These are phyloP conservation scores for Mimosa bimucronata DNA, from an alignment of 306 rosid species.

Conservation along the genomic window DNA sequence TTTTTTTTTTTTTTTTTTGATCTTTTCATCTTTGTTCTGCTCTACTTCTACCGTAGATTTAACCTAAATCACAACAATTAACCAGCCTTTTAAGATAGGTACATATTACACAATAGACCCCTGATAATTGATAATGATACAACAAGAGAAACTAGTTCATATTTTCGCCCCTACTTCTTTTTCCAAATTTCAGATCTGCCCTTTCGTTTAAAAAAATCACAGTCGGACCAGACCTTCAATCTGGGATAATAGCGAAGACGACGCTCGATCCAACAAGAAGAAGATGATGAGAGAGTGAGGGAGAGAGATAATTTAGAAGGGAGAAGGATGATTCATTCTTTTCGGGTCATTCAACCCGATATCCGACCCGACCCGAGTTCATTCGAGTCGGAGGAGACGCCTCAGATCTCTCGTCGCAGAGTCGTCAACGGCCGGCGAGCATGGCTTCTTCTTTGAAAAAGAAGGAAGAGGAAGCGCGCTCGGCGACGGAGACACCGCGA, in stretches of 20 bases:
- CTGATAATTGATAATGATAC: background rate
- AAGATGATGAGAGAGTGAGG: background rate
- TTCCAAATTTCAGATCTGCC: slow-evolving; percentile 49
- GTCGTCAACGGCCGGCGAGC: slow-evolving; percentile 50
- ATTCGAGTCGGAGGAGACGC: slow-evolving; percentile 80
- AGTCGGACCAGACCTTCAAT: slow-evolving; percentile 46
- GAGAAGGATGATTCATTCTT: background rate
- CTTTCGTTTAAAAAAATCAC: slow-evolving; percentile 87
- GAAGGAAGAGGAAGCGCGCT: slow-evolving; percentile 88
- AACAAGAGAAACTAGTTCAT: slow-evolving; percentile 13
- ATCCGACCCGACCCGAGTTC: slow-evolving; percentile 19
- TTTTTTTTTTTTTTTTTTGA: background rate
- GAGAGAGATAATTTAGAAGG: background rate
- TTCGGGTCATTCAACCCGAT: slow-evolving; percentile 18
- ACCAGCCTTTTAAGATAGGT: slow-evolving; percentile 3
- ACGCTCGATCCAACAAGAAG: background rate
- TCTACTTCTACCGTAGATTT: slow-evolving; percentile 4
- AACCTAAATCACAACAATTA: slow-evolving; percentile 41
- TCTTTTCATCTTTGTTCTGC: background rate
- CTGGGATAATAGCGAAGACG: slow-evolving; percentile 20
- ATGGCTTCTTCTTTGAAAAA: slow-evolving; percentile 62
- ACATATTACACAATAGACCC: background rate
- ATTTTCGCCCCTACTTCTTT: slow-evolving; percentile 38
- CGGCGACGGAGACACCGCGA: slow-evolving; percentile 77
- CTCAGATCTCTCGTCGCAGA: slow-evolving; percentile 87